Base-by-base conservation (phyloP, 2,329 filamentous ascomycete genomes). In the Cladosporium colombiae region DNA sequence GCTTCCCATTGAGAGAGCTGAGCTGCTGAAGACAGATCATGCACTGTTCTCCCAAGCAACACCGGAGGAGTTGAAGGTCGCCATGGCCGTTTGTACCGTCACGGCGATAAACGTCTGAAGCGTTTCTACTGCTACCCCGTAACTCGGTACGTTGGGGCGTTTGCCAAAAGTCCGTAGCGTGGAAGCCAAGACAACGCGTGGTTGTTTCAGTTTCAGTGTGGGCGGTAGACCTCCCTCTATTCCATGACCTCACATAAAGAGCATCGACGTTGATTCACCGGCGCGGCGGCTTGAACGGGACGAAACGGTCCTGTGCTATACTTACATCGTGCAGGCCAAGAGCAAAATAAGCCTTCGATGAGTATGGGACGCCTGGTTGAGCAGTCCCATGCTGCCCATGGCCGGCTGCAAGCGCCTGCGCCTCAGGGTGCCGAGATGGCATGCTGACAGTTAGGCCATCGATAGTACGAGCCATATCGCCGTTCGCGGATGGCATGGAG, bases 301-400 rank as follows among this genome's bases (percentile, higher is more conserved):
- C 31, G 21, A 53, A 27, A 55, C 14, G 16, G 44, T 31, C 4
- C 29, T 35, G 40, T 52, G 59, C 46, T 62, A 62, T 62, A 62
- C 49, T 44, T 62, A 44, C n/a, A 56, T 49, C 37, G 18, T 46
- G 61, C 50, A 63, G 61, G 61, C 61, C 61, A 56, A 63, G 61
- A 46, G 18, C 50, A 63, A 25, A 13, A 55, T 46, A 63, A 56
- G 49, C 61, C 21, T 46, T 35, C 13, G 25, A 23, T 46, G 23
- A 29, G 14, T 23, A 11, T 37, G 23, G 33, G 35, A n/a, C 18
- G 21, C 33, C 50, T 40, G 23, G 50, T 14, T 18, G 29, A 35
- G 13, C 21, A 53, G 23, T 21, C 59, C n/a, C 10, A 35, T 52
- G 27, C 44, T 62, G 59, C 23, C 31, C 44, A 33, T 8, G 59